Conservation (phyloP, 257 asterid species). For the Catharanthus roseus region DNA sequence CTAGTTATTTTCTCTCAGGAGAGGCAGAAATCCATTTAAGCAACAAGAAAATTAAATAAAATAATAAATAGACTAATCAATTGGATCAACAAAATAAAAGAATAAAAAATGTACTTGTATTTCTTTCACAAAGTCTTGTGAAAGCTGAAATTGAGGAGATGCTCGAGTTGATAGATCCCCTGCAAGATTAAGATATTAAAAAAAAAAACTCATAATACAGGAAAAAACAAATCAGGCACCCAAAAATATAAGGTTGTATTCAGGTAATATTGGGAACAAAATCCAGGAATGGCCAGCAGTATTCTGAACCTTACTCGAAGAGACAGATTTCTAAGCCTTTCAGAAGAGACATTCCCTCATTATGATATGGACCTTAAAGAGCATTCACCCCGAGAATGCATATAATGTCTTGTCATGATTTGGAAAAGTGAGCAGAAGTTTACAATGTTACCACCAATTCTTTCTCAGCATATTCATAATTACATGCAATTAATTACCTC, state of each 20-base stretch:
- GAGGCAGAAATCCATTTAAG: constrained; percentile 3
- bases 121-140: constrained; percentile 19
- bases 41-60: neutral
- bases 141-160: constrained; percentile 25
- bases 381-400: neutral
- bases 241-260: neutral
- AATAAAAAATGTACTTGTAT: constrained; percentile 14
- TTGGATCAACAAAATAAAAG: neutral
- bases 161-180: constrained; percentile 16
- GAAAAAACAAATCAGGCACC: neutral
- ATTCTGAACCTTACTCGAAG: neutral
- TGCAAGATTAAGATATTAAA: constrained; percentile 4
- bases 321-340: neutral
- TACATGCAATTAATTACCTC: constrained; percentile 16
- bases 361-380: neutral
- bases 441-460: neutral
- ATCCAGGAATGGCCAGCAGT: too few relatives aligned
- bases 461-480: neutral
- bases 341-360: neutral
- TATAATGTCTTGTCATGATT: neutral
- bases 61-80: neutral
- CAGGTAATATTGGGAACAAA: too few relatives aligned
- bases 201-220: neutral
- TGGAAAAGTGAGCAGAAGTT: neutral
- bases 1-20: constrained; percentile 21